Base-by-base conservation (phyloP, 2,329 filamentous ascomycete genomes). In the Emergomyces orientalis region DNA sequence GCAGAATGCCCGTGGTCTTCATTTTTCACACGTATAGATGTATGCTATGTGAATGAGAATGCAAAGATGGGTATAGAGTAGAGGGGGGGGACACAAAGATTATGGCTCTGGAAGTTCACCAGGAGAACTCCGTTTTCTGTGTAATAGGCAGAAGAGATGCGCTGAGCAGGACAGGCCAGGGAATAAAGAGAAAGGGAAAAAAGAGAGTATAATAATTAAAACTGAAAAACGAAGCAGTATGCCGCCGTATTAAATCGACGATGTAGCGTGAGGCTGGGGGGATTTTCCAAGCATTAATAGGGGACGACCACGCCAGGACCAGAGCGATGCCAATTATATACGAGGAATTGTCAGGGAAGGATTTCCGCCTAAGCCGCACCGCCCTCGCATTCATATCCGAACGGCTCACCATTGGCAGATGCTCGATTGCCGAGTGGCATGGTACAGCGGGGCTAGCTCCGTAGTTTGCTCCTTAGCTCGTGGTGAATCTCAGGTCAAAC, bases 1-100 rank as follows among this genome's bases (percentile, higher is more conserved):
- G 43, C 22, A 64, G 37, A 17, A 59, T 32, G 34, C 32, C 27
- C 5, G 34, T 30, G 43, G 45, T 22, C 62, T 58, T 65, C 64
- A 65, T 65, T 19, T 49, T 62, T 51, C 17, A 19, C 39, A 22
- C 19, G 19, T 45, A 17, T 22, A 47, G 3, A 47, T 9, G 8
- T 47, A 47, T 47, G 22, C 1, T 43, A 19, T 43, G 32, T 51
- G n/a, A 3, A 51, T 11, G 47, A 27, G 1, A 14, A 14, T 11
- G 47, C 17, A 14, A 17, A 51, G 45, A 47, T 3, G 49, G 49
- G 30, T 54, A 54, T n/a, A 30, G 30, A 54, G 25, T n/a, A n/a
- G n/a, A n/a, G n/a, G n/a, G n/a, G n/a, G n/a, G 19, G 27, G 25
- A 9, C 34, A 34, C 8, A 22, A 55, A 6, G 17, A 55, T 30